Base-by-base conservation (phyloP, 2,329 filamentous ascomycete species). In the Colletotrichum spinosum region DNA sequence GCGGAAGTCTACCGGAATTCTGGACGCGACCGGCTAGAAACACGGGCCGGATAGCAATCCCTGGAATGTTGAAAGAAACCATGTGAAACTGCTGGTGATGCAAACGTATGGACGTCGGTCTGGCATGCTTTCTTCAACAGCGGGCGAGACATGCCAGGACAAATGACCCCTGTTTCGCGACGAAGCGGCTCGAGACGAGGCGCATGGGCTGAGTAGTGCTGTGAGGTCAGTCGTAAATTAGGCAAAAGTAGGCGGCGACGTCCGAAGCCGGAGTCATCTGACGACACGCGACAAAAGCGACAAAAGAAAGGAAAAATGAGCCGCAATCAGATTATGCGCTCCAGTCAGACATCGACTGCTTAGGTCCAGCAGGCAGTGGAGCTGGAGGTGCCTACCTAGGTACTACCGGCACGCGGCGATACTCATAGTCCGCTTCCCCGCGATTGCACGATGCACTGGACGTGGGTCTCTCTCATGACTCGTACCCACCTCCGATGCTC, bases 261-360 rank as follows among this genome's bases (percentile, higher is more conserved):
- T 60, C 57, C 57, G 57, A 60, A 49, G 57, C 50, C 57, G 57
- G 50, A 60, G 55, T 10, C 8, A 11, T 17, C 6, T 41, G 35
- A 15, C 13, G 44, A 46, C 44, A 17, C 44, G 44, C 17, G 44
- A 46, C 44, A n/a, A 46, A 17, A 41, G 38, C 4, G 38, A 13
- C 38, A 41, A 13, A 41, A 13, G 38, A 41, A 9, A 41, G 25
- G 25, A 25, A 25, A 25, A 25, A 25, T 25, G 50, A n/a, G 44
- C 44, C 25, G 37, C 9, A 8, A 10, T 17, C 12, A 33, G 45
- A 6, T 25, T 15, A 60, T 65, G 62, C 62, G 62, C 62, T 62
- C 62, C 62, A 65, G 62, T 62, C 48, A 65, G 44, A 35, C 38
- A 44, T 34, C 35, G 38, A 17, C 46, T 35, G 45, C 9, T 15